Base-by-base conservation (phyloP, 768 basidiomycete genomes). In the Panus rudis region DNA sequence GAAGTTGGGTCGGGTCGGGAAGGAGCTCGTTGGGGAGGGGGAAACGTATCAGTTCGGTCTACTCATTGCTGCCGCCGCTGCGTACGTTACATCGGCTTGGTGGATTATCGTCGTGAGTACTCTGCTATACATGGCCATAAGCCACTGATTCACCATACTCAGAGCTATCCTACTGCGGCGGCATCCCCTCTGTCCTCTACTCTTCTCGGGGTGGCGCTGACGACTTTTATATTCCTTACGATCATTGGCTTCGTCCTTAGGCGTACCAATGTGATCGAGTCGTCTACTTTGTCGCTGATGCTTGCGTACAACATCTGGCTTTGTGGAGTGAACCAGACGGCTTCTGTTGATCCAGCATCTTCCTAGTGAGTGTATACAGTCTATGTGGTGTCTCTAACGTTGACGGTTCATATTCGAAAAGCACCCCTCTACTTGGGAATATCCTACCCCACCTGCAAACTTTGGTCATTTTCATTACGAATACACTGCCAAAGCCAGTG, bases 261-360 rank as follows among this genome's bases (percentile, higher is more conserved):
- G 42, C 75, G 89, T 40, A 94, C 92, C 31, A 94, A 94, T 55
- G 85, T 94, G 38, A 84, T 96, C 43, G 93, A 97, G 62, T 91
- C 91, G 3, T 82, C 86, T 2, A 79, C 87, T 37, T 77, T 97
- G 21, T 83, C 89, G 3, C 69, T 93, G 21, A 90, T 93, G 60
- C 76, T 96, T 31, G 88, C 90, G 5, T 92, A 89, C 61, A 90
- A 90, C 50, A 76, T 92, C 25, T 92, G 91, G 91, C 70, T 92
- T 25, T 90, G 88, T 56, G 86, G 86, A 14, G 82, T 85, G 51
- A 84, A 86, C 59, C 76, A 79, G 51, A 75, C 77, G 42, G 79
- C 84, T 0, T 79, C 81, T 50, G 79, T 78, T 21, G 81, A 85
- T 55, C 76, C 81, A 8, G 78, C 80, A 26, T 83, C 82, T 10